Base-by-base conservation (phyloP, 2,329 filamentous ascomycete genomes). In the Cladosporium halotolerans region DNA sequence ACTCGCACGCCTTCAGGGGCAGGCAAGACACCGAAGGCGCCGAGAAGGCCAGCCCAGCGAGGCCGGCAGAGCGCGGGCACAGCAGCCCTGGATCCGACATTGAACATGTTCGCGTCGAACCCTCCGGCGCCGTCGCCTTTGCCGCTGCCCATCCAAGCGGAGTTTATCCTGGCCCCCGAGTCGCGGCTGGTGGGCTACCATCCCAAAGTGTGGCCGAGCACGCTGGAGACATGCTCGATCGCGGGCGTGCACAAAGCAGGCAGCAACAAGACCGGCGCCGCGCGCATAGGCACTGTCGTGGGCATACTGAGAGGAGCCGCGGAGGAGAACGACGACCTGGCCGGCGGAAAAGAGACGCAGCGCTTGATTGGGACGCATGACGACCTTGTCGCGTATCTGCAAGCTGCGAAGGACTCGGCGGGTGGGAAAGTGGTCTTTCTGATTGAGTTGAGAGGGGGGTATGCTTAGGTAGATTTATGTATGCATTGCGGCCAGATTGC, bases 311-410 rank as follows among this genome's bases (percentile, higher is more conserved):
- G 88, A 47, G 81, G 79, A 62, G 76, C 81, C 62, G 75, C 72
- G 36, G n/a, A 8, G 16, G 36, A 38, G 16, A 39, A 59, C 55
- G 42, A 58, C 19, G 57, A 49, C 11, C 16, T 14, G n/a, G n/a
- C 23, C 3, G 76, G 76, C 58, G 82, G 80, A 4, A 76, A 76
- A 46, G 85, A 88, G 63, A 73, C 86, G 42, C 74, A 74, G 13
- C 79, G 88, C 62, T 72, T 77, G 52, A 84, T 92, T 60, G 83
- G 84, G 52, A 78, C 83, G 39, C 85, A 91, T 61, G 80, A 82
- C 57, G 86, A 92, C 70, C 67, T 93, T 57, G 78, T 79, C 55
- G 84, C 84, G 0, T 92, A 91, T 69, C 68, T 93, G 8, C 58
- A 57, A 59, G 75, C 78, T 44, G 84, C 88, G 64, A 74, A 85